A percentile compares a stretch with the other conserved stretches of the same genome.
These are phyloP conservation scores for Cyberlindnera subsufficiens DNA, from an alignment of 805 yeast genomes.

Conservation along the genomic window DNA sequence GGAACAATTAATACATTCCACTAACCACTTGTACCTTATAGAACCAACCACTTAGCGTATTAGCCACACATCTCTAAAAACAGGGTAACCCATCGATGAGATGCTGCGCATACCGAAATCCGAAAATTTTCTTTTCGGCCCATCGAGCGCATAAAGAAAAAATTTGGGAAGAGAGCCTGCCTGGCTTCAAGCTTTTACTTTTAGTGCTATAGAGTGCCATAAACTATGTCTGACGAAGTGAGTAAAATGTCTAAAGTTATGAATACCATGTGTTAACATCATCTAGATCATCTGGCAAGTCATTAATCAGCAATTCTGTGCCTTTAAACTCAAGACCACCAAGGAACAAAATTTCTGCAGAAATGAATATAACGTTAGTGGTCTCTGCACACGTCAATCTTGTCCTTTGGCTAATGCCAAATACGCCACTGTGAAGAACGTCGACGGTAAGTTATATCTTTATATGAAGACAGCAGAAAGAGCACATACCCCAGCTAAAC, in stretches of 20 bases:
- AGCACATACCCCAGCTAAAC: constrained; percentile 87
- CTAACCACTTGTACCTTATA: too few species aligned
- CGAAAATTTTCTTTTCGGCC: constrained; percentile 8
- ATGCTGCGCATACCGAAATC: constrained; percentile 10
- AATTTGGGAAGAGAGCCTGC: too few species aligned
- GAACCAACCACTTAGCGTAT: too few species aligned
- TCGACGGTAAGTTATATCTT: constrained; percentile 72
- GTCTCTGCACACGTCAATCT: constrained; percentile 86
- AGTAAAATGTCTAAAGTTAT: not conserved
- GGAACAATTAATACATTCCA: not conserved
- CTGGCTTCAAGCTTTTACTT: too few species aligned
- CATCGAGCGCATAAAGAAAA: too few species aligned
- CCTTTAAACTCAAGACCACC: constrained; percentile 85
- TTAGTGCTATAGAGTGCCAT: not conserved
- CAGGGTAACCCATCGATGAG: constrained; percentile 15
- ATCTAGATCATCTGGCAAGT: constrained; percentile 89
- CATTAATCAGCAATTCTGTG: constrained; percentile 91
- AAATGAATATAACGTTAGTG: constrained; percentile 93
- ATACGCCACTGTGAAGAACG: constrained; percentile 80
- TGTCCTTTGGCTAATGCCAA: constrained; percentile 95
- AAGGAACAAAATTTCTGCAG: constrained; percentile 90
- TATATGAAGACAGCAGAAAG: constrained; percentile 98
- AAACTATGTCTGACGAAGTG: constrained; percentile 22
- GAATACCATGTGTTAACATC: not conserved
- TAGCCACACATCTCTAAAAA: not conserved